phyloP scores from a whole-genome alignment of 202 grass and related monocot species.

The Setaria italica region DNA sequence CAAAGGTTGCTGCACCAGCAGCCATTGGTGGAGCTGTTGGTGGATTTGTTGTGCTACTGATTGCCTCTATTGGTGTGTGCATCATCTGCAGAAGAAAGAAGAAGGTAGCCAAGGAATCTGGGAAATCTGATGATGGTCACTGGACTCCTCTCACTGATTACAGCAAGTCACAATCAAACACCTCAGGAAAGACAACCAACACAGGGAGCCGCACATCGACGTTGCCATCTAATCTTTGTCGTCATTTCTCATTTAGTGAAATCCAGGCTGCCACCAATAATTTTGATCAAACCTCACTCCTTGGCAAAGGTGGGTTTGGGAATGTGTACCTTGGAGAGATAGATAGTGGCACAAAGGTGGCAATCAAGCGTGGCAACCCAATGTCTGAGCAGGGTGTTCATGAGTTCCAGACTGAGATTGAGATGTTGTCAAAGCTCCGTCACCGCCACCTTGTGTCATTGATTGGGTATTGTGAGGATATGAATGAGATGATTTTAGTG shows the following conservation, averaged over 20 bases:
- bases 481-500: slow-evolving; percentile 81
- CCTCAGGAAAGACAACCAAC: slow-evolving; percentile 42
- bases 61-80: slow-evolving; percentile 43
- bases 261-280: slow-evolving; percentile 63
- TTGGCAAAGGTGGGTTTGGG: slow-evolving; percentile 76
- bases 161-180: slow-evolving; percentile 52
- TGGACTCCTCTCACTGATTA: slow-evolving; percentile 66
- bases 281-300: slow-evolving; percentile 57
- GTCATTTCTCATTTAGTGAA: slow-evolving; percentile 70
- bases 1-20: neutral
- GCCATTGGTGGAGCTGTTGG: slow-evolving; percentile 50
- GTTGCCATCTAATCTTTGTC: slow-evolving; percentile 66
- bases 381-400: slow-evolving; percentile 69
- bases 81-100: slow-evolving; percentile 48
- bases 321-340: slow-evolving; percentile 68
- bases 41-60: slow-evolving; percentile 31
- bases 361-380: slow-evolving; percentile 78
- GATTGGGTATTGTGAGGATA: slow-evolving; percentile 73
- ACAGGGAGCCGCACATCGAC: slow-evolving; percentile 55
- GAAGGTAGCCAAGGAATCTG: slow-evolving; percentile 50
- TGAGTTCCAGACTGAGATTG: slow-evolving; percentile 81
- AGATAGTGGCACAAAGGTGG: slow-evolving; percentile 61
- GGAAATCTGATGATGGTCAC: slow-evolving; percentile 36
- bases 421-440: slow-evolving; percentile 75
- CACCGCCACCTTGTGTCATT: slow-evolving; percentile 78